Evolutionary conservation across 139 green algal genomes (phyloP), one percentile per base, ranked within the genome.

Genomic region (Chlorella sp.): DNA sequence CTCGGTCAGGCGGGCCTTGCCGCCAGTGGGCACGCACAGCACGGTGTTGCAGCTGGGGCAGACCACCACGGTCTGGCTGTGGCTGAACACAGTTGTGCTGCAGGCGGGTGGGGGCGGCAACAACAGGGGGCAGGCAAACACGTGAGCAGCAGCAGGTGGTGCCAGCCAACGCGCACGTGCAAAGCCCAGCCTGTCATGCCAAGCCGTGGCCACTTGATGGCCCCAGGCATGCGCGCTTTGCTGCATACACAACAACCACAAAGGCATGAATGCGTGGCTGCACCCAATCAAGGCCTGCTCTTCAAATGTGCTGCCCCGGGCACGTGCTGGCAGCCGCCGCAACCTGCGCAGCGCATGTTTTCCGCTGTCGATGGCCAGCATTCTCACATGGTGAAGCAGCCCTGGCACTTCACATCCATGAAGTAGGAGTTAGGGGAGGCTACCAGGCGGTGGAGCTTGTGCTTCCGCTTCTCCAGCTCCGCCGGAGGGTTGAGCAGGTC

Each of bases 71-170:
- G 97, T 98, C 95, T 99, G 98, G 57, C 94, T 96, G 93, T 99
- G 97, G 68, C 93, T 97, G 95, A 99, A 99, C 82, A 99, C 97
- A 32, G 98, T 99, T n/a, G 98, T 99, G 91, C 97, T 98, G 97
- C 95, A 92, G 28, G 39, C 78, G 42, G 75, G 75, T 14, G 36
- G 68, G 57, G 90, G 61, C 87, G 36, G 15, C 30, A 15, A 80
- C n/a, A 36, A 30, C 19, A 30, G 48, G 9, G 57, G 53, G 79
- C 2, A 91, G n/a, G 34, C 18, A 34, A 40, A 11, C 36, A 16
- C 18, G 34, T 42, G 40, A 82, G 26, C 42, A 69, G 80, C 48
- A 71, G 21, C 80, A 69, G 0, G 80, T 0, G 40, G 28, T 34
- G 22, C 2, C 69, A 36, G 69, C 69, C 26, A 36, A 36, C 1